Percentiles rank a stretch among this genome's conserved stretches.
Evolutionary conservation across 208 protist species (phyloP).

Genomic region (Wallacemonas sp.): DNA sequence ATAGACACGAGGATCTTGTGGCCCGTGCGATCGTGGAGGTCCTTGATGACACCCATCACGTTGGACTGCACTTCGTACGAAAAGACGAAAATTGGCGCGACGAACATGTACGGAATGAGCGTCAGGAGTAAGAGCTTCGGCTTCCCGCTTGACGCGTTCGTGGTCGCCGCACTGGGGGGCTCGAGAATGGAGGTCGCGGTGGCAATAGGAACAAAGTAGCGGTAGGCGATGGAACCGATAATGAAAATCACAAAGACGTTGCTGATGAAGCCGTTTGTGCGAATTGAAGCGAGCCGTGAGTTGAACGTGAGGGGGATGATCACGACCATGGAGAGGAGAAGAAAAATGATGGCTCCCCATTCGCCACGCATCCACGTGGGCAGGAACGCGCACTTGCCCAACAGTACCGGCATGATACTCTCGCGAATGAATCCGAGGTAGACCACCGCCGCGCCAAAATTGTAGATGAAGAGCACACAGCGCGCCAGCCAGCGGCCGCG

Average conservation of each 20-base stretch:
- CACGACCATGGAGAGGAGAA: slow-evolving; percentile 45
- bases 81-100: slow-evolving; percentile 75
- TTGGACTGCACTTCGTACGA: slow-evolving; percentile 85
- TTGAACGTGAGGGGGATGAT: slow-evolving; percentile 78
- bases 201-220: slow-evolving; percentile 48
- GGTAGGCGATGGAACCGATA: slow-evolving; percentile 64
- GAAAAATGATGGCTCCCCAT: slow-evolving; percentile 38
- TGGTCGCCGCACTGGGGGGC: not conserved
- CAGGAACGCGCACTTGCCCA: slow-evolving; percentile 43
- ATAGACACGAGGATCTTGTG: slow-evolving; percentile 63
- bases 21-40: slow-evolving; percentile 69
- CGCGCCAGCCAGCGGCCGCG: slow-evolving; percentile 54
- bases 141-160: not conserved
- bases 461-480: slow-evolving; percentile 74
- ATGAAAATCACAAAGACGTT: slow-evolving; percentile 76
- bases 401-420: slow-evolving; percentile 52
- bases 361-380: slow-evolving; percentile 58
- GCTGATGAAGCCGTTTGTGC: slow-evolving; percentile 75
- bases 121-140: not conserved
- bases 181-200: not conserved
- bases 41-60: slow-evolving; percentile 82
- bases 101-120: slow-evolving; percentile 65
- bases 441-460: slow-evolving; percentile 66
- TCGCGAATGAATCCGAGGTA: slow-evolving; percentile 80
- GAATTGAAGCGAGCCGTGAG: slow-evolving; percentile 73